phyloP scores from a whole-genome alignment of 2,329 filamentous ascomycete species.

The Aspergillus niger region DNA sequence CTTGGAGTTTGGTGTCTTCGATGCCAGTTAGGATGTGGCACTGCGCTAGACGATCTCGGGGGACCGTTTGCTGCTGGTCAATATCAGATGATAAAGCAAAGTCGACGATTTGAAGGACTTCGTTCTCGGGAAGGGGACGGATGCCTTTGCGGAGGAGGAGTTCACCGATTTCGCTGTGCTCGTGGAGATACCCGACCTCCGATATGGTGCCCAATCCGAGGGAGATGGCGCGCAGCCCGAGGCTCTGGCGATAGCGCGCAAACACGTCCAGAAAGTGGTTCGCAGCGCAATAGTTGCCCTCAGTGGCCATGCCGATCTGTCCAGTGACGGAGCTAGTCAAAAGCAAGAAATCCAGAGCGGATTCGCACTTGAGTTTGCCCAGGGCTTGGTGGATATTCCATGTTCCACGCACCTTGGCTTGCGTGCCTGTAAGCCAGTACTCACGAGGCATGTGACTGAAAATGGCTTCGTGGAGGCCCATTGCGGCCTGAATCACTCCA shows the following conservation, averaged over 20 bases:
- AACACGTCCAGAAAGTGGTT: not conserved
- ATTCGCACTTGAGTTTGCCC: not conserved
- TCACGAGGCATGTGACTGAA: slow-evolving; percentile 54
- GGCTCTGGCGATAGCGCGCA: not conserved
- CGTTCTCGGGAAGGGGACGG: not conserved
- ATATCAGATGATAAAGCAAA: not conserved
- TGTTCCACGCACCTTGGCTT: slow-evolving; percentile 55
- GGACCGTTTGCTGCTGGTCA: not conserved
- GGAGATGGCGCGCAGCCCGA: not conserved
- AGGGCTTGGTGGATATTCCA: slow-evolving; percentile 51
- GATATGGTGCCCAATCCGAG: not conserved
- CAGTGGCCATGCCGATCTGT: slow-evolving; percentile 24
- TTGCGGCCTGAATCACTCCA: slow-evolving; percentile 21
- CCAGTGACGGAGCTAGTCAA: slow-evolving; percentile 28
- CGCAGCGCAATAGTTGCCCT: not conserved
- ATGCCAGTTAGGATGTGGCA: not conserved
- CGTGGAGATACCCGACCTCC: not conserved
- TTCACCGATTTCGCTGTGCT: not conserved
- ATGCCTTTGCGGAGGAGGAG: not conserved
- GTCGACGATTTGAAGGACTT: not conserved
- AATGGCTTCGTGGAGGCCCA: slow-evolving; percentile 44
- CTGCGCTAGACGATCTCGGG: not conserved
- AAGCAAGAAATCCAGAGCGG: slow-evolving; percentile 34
- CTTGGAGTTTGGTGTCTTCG: not conserved
- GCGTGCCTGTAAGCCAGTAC: slow-evolving; percentile 48